Evolutionary conservation across 2,329 filamentous ascomycete species (phyloP).

Genomic region (Rhynchosporium secalis): DNA sequence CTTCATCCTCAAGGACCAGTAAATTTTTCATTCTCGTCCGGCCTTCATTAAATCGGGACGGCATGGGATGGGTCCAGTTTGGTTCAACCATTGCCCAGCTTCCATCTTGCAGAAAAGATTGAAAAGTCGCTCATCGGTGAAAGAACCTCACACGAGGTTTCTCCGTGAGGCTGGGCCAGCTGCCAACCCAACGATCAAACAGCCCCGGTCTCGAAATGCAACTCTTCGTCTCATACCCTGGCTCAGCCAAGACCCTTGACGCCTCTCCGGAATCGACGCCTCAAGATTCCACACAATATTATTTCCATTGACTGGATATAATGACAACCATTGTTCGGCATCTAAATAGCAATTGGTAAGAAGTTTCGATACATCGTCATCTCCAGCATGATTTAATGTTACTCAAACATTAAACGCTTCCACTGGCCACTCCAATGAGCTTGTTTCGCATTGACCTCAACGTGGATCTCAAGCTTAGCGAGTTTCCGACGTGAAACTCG

Average conservation of each 20-base stretch:
- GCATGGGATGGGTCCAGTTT: not conserved
- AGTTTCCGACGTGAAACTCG: slow-evolving; percentile 21
- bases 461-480: slow-evolving; percentile 16
- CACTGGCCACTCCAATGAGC: slow-evolving; percentile 8
- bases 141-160: no score
- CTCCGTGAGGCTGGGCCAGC: slow-evolving; percentile 1
- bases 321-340: slow-evolving; percentile 15
- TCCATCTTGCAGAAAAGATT: not conserved
- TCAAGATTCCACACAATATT: not conserved
- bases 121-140: not conserved
- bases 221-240: slow-evolving; percentile 14
- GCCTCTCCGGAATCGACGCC: not conserved
- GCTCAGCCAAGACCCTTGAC: slow-evolving; percentile 2
- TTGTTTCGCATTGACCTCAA: slow-evolving; percentile 18
- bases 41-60: not conserved
- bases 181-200: slow-evolving; percentile 9
- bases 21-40: not conserved
- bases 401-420: slow-evolving; percentile 9
- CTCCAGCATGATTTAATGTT: slow-evolving; percentile 11
- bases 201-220: slow-evolving; percentile 9
- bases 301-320: not conserved
- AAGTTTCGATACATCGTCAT: slow-evolving; percentile 12
- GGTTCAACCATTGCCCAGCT: not conserved
- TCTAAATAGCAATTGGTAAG: slow-evolving; percentile 18
- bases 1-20: not conserved